Conservation (phyloP, 2,329 filamentous ascomycete genomes). For the Aspergillus neotritici region DNA sequence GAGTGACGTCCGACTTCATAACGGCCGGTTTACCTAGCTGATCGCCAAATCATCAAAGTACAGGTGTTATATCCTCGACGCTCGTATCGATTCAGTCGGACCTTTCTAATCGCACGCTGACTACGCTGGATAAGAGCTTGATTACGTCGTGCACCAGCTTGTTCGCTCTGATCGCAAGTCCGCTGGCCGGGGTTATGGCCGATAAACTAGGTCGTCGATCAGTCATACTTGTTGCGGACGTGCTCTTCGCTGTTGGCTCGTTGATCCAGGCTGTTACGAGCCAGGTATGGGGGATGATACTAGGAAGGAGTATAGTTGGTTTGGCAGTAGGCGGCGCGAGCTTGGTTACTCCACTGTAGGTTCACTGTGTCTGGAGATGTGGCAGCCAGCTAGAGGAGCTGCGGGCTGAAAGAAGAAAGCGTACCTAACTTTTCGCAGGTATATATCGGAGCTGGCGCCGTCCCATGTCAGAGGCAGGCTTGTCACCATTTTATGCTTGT, state of each 20-base stretch:
- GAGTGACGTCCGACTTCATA: slow-evolving; percentile 11
- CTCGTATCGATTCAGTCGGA: slow-evolving; percentile 52
- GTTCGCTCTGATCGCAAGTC: slow-evolving; percentile 53
- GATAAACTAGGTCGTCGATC: slow-evolving; percentile 45
- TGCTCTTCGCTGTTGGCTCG: slow-evolving; percentile 42
- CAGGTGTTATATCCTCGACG: slow-evolving; percentile 57
- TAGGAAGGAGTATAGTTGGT: slow-evolving; percentile 43
- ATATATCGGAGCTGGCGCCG: slow-evolving; percentile 81
- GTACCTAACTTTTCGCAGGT: slow-evolving; percentile 36
- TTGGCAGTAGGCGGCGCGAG: slow-evolving; percentile 50
- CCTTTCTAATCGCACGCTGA: slow-evolving; percentile 46
- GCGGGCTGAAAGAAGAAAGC: slow-evolving; percentile 1
- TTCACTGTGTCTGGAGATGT: slow-evolving; percentile 5
- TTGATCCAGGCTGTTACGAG: slow-evolving; percentile 38
- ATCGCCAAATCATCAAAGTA: slow-evolving; percentile 35
- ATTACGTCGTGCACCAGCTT: slow-evolving; percentile 55
- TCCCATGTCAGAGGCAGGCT: slow-evolving; percentile 69
- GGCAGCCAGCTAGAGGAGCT: background rate
- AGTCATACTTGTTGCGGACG: slow-evolving; percentile 45
- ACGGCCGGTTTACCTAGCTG: slow-evolving; percentile 2
- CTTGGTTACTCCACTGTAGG: slow-evolving; percentile 70
- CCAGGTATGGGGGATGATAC: slow-evolving; percentile 42
- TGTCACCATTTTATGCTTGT: slow-evolving; percentile 74
- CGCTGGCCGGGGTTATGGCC: slow-evolving; percentile 49
- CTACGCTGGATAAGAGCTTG: slow-evolving; percentile 53